phyloP scores from a whole-genome alignment of 768 basidiomycete genomes.

The Boletus vermiculosoides region DNA sequence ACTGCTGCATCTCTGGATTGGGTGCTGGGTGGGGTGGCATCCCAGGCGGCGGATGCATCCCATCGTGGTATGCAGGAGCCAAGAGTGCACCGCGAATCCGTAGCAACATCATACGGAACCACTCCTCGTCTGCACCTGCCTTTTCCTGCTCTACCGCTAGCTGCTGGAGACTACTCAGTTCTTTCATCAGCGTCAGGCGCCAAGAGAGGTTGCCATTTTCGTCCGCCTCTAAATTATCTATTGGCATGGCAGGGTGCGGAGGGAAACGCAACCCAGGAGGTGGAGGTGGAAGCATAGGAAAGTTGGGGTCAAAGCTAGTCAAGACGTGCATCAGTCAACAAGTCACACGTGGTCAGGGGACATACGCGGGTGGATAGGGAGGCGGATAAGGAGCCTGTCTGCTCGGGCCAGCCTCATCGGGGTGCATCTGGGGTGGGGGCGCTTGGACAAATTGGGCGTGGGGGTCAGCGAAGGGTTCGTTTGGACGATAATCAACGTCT shows the following conservation, averaged over 20 bases:
- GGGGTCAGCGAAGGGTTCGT: constrained; percentile 56
- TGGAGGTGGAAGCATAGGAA: constrained; percentile 58
- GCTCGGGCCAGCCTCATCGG: constrained; percentile 61
- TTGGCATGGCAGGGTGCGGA: constrained; percentile 52
- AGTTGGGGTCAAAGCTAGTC: constrained; percentile 70
- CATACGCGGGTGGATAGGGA: constrained; percentile 56
- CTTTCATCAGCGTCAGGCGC: constrained; percentile 78
- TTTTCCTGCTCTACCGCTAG: constrained; percentile 83
- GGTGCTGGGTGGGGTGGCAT: constrained; percentile 38
- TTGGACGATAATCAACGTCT: constrained; percentile 64
- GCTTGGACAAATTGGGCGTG: constrained; percentile 52
- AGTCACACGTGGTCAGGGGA: not conserved
- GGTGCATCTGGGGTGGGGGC: constrained; percentile 50
- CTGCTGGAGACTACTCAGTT: constrained; percentile 70
- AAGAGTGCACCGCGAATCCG: constrained; percentile 74
- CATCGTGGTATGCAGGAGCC: constrained; percentile 42
- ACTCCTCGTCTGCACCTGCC: constrained; percentile 75
- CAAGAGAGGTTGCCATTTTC: constrained; percentile 81
- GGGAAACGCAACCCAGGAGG: constrained; percentile 60
- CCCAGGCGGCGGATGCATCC: constrained; percentile 37
- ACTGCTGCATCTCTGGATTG: constrained; percentile 34
- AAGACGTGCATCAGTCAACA: constrained; percentile 10
- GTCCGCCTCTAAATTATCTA: constrained; percentile 72
- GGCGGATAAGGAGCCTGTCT: constrained; percentile 59
- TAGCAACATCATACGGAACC: constrained; percentile 84